phyloP scores from a whole-genome alignment of 140 eudicot species.

The Stevia rebaudiana region DNA sequence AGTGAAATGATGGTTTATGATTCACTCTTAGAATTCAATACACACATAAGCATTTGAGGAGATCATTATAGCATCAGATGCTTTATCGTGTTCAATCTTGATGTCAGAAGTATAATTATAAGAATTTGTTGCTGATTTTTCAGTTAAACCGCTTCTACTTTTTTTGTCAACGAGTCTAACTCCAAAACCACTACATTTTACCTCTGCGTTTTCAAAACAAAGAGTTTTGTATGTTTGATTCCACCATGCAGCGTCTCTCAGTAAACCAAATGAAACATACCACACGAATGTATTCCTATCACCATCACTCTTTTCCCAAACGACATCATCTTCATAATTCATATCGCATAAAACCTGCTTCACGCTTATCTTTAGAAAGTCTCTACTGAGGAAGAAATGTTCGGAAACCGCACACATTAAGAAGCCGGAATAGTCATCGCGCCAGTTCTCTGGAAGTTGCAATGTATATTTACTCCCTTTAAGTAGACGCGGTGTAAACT shows the following conservation, averaged over 20 bases:
- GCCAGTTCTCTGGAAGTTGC: conserved; percentile 13
- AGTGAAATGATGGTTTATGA: too few relatives aligned
- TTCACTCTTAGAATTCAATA: too few relatives aligned
- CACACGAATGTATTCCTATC: neutral
- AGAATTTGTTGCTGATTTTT: too few relatives aligned
- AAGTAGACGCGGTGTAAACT: neutral
- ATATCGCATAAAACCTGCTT: neutral
- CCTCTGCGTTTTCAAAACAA: neutral
- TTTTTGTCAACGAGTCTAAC: neutral
- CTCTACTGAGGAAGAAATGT: neutral
- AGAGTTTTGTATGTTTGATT: neutral
- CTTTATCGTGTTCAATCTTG: too few relatives aligned
- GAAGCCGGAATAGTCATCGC: conserved; percentile 2
- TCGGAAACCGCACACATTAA: neutral
- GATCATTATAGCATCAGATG: too few relatives aligned
- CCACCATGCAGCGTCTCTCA: neutral
- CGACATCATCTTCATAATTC: neutral
- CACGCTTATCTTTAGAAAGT: neutral
- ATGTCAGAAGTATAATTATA: too few relatives aligned
- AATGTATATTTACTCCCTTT: neutral
- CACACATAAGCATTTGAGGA: too few relatives aligned
- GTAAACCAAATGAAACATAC: neutral
- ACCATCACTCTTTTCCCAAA: neutral
- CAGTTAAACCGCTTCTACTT: neutral
- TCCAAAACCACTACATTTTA: neutral